These are phyloP conservation scores for Trichaptum fuscoviolaceum DNA, from an alignment of 768 basidiomycete genomes.

Conservation along the genomic window DNA sequence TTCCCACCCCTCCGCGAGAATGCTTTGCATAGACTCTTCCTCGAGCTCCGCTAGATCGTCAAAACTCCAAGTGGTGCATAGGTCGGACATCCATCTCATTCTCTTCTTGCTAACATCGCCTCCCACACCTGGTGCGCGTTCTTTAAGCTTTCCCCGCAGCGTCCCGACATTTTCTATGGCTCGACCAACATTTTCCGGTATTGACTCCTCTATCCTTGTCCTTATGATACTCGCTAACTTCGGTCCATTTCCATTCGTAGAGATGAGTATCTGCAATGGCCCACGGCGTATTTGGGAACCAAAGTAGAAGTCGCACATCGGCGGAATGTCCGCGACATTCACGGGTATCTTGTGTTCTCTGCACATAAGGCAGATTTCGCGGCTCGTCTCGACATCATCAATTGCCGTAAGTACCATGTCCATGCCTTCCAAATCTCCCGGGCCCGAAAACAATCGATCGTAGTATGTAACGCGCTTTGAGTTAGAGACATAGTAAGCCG, in stretches of 20 bases:
- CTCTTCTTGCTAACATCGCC: constrained; percentile 69
- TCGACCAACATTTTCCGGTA: constrained; percentile 68
- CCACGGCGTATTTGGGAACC: constrained; percentile 89
- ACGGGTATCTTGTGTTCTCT: constrained; percentile 71
- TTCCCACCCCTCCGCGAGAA: constrained; percentile 89
- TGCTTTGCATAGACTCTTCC: constrained; percentile 51
- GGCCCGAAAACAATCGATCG: constrained; percentile 60
- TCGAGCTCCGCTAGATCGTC: constrained; percentile 73
- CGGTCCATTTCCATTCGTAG: constrained; percentile 91
- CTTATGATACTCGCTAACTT: constrained; percentile 84
- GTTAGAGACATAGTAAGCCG: constrained; percentile 45
- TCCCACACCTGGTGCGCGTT: constrained; percentile 78
- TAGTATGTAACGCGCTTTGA: constrained; percentile 59
- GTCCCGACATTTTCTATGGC: constrained; percentile 78
- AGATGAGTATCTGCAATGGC: constrained; percentile 92
- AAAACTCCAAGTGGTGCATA: constrained; percentile 84
- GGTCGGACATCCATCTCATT: constrained; percentile 88
- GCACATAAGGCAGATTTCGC: constrained; percentile 66
- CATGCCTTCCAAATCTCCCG: constrained; percentile 59
- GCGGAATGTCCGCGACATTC: constrained; percentile 95
- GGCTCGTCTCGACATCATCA: constrained; percentile 71
- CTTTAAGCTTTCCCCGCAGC: constrained; percentile 66
- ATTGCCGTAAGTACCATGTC: constrained; percentile 95
- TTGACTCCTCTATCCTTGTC: constrained; percentile 54
- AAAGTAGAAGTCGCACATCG: constrained; percentile 97